A percentile compares a stretch with the other conserved stretches of the same genome.
phyloP scores from a whole-genome alignment of 108 stramenopile genomes.

The Aurantiochytrium sp. region DNA sequence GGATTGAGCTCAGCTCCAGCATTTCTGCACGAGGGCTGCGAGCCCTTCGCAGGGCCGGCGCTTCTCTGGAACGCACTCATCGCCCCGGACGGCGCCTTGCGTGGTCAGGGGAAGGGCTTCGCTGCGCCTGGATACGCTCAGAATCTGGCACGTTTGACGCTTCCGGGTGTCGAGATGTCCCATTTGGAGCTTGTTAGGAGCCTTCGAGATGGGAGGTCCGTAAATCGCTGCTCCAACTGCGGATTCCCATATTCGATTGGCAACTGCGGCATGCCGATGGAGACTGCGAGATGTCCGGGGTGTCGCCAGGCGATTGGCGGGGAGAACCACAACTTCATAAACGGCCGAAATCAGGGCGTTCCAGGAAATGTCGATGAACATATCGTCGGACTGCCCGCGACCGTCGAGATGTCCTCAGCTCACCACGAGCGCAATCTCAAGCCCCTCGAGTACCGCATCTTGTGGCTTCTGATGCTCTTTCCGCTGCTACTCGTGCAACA shows the following conservation, averaged over 20 bases:
- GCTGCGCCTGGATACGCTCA: not conserved
- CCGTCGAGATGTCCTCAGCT: not conserved
- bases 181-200: not conserved
- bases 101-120: not conserved
- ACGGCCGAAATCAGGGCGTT: not conserved
- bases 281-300: not conserved
- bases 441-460: slow-evolving; percentile 21
- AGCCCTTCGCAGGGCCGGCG: not conserved
- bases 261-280: not conserved
- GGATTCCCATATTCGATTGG: not conserved
- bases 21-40: not conserved
- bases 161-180: not conserved
- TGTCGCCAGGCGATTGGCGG: not conserved
- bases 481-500: not conserved
- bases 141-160: not conserved
- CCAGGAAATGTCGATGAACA: not conserved
- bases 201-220: slow-evolving; percentile 11
- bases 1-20: not conserved
- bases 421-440: not conserved
- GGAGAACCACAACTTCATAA: not conserved
- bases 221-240: not conserved
- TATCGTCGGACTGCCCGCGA: not conserved
- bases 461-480: slow-evolving; percentile 22
- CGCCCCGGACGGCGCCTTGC: not conserved
- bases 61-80: slow-evolving; percentile 17